Evolutionary conservation across 2,329 filamentous ascomycete species (phyloP).

Genomic region (Penicillium sp.): DNA sequence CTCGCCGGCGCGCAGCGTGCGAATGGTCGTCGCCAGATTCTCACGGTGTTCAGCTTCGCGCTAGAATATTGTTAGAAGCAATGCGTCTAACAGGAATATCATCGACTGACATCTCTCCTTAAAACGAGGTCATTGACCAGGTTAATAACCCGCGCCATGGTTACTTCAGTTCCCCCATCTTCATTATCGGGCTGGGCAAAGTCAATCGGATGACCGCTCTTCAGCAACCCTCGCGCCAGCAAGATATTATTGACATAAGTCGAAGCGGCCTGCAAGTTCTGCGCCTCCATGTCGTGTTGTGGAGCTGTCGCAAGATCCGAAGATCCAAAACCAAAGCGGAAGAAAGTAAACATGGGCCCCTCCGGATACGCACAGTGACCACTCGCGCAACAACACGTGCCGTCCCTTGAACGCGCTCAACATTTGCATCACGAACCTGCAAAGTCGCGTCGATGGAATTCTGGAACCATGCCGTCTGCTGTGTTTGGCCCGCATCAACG

Average conservation of each 20-base stretch:
- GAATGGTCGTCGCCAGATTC: slow-evolving; percentile 73
- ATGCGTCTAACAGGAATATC: not conserved
- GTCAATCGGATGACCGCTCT: slow-evolving; percentile 63
- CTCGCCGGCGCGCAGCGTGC: slow-evolving; percentile 70
- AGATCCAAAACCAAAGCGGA: slow-evolving; percentile 37
- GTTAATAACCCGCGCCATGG: slow-evolving; percentile 85
- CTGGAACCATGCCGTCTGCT: slow-evolving; percentile 14
- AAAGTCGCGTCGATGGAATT: not conserved
- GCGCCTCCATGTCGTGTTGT: slow-evolving; percentile 41
- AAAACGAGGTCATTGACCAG: slow-evolving; percentile 91
- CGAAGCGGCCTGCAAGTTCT: slow-evolving; percentile 60
- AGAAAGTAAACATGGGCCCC: slow-evolving; percentile 43
- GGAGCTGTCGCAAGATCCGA: slow-evolving; percentile 7
- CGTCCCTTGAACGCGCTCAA: slow-evolving; percentile 9
- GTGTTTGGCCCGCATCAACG: slow-evolving; percentile 34
- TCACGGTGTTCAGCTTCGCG: slow-evolving; percentile 89
- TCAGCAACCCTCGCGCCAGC: slow-evolving; percentile 61
- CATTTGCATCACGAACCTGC: not conserved
- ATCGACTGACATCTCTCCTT: slow-evolving; percentile 71
- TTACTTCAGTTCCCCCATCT: slow-evolving; percentile 59
- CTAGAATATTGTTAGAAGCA: slow-evolving; percentile 45
- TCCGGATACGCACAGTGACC: slow-evolving; percentile 22
- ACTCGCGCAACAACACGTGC: slow-evolving; percentile 20
- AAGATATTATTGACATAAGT: slow-evolving; percentile 65
- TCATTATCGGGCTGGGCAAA: slow-evolving; percentile 71